Evolutionary conservation across 768 basidiomycete species (phyloP).

Genomic region (Cantharellus anzutake): DNA sequence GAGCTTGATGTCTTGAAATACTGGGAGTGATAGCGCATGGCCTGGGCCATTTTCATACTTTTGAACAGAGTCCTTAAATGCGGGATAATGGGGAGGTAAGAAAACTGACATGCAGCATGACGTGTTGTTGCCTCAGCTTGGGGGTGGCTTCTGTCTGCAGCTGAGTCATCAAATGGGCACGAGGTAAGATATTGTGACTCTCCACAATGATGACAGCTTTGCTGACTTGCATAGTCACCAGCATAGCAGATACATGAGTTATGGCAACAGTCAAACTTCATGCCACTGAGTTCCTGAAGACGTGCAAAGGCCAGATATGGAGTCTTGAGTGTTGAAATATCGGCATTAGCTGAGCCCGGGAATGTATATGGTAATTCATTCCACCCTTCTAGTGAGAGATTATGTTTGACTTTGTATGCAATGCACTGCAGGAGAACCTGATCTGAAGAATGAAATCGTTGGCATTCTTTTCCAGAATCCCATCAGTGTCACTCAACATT

Average conservation of each 20-base stretch:
- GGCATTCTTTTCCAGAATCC: too few relatives aligned
- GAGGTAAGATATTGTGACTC: too few relatives aligned
- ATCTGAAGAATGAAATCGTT: too few relatives aligned
- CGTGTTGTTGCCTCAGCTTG: not conserved
- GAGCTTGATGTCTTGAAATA: slow-evolving; percentile 6
- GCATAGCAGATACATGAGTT: not conserved
- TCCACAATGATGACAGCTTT: not conserved
- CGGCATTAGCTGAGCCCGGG: not conserved
- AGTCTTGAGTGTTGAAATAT: not conserved
- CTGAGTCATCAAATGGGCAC: not conserved
- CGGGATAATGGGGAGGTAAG: slow-evolving; percentile 23
- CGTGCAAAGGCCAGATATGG: not conserved
- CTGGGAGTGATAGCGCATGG: slow-evolving; percentile 17
- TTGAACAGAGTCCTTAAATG: slow-evolving; percentile 16
- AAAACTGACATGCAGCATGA: slow-evolving; percentile 12
- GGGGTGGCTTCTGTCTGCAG: not conserved
- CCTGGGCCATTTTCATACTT: slow-evolving; percentile 10
- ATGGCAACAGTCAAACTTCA: not conserved
- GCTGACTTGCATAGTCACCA: not conserved
- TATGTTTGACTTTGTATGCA: not conserved
- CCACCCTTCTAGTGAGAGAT: not conserved
- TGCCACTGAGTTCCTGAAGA: not conserved
- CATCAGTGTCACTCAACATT: too few relatives aligned
- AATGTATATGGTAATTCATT: not conserved
- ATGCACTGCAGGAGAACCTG: too few relatives aligned